These are phyloP conservation scores for Oryza meridionalis DNA, from an alignment of 176 grass and related monocot species.

Conservation along the genomic window DNA sequence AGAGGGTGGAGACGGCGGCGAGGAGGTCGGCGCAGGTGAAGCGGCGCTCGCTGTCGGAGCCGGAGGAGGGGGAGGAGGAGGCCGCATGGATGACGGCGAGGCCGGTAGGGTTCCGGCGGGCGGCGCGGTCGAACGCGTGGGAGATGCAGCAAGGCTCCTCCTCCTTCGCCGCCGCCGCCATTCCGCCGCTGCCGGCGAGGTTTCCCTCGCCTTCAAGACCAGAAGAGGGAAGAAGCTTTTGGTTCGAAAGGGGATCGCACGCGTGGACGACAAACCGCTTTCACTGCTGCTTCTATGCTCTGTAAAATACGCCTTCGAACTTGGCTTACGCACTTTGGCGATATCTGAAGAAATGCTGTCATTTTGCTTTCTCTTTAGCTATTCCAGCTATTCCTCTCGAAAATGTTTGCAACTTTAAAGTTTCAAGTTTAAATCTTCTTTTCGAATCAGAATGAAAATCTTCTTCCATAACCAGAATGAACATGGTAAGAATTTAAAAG, in stretches of 20 bases:
- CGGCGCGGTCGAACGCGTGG: constrained; percentile 62
- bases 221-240: background rate
- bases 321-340: background rate
- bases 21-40: constrained; percentile 61
- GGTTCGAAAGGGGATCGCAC: background rate
- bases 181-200: background rate
- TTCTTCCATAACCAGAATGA: background rate
- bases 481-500: no score
- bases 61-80: background rate
- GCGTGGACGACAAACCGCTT: no score
- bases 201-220: background rate
- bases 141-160: constrained; percentile 69
- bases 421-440: background rate
- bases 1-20: constrained; percentile 47
- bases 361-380: background rate
- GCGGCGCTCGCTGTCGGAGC: constrained; percentile 33
- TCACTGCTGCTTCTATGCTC: background rate
- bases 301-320: background rate
- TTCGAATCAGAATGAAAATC: no score
- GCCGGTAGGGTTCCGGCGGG: constrained; percentile 14
- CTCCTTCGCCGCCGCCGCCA: background rate
- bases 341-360: background rate
- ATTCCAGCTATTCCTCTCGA: no score
- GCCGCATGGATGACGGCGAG: constrained; percentile 51
- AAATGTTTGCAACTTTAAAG: no score